Base-by-base conservation (phyloP, 176 grass and related monocot genomes). In the Carex myosuroides region DNA sequence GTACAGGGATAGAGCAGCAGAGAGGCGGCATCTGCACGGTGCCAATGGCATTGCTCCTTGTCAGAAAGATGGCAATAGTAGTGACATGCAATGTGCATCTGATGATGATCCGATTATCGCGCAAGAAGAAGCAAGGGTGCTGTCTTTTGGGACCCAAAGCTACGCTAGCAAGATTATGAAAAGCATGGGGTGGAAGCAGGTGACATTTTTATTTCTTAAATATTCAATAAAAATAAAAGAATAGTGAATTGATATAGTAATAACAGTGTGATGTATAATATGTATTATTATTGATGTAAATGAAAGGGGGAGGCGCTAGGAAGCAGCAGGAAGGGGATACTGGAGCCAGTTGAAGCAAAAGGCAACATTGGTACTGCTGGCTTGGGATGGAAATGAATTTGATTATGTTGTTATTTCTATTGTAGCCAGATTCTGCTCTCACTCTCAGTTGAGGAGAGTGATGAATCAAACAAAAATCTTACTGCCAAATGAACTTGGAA, bases 161-260 rank as follows among this genome's bases (percentile, higher is more conserved):
- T 88, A 90, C 59, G 88, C 87, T 39, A 91, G 92, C 83, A 98
- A 88, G 92, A 93, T 98, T 24, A 89, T 98, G 89, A 84, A 94
- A 89, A 93, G 64, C 86, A 98, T 98, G 95, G 95, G 92, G 14
- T 98, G 95, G 95, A 98, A 93, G 78, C 84, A 94, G 71, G 92
- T 91, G 88, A 89, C 42, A 56, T 55, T 88, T 21, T 79, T 39
- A 83, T 77, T 73, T 82, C 41, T 90, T 21, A 32, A 26, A 8
- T 26, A 5, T 76, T 48, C 48, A 76, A 9, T 55, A 53, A 55
- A 32, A 30, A 39, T 68, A 14, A 13, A 16, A 8, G 1, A 68
- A 39, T 74, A 9, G 4, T 74, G 20, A 24, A 24, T 73, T 52
- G 41, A 73, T 65, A 14, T 46, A 52, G 1, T 37, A n/a, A 80